A percentile compares a stretch with the other conserved stretches of the same genome.
Evolutionary conservation across 2,329 filamentous ascomycete species (phyloP).

Genomic region (Hysterium pulicare): DNA sequence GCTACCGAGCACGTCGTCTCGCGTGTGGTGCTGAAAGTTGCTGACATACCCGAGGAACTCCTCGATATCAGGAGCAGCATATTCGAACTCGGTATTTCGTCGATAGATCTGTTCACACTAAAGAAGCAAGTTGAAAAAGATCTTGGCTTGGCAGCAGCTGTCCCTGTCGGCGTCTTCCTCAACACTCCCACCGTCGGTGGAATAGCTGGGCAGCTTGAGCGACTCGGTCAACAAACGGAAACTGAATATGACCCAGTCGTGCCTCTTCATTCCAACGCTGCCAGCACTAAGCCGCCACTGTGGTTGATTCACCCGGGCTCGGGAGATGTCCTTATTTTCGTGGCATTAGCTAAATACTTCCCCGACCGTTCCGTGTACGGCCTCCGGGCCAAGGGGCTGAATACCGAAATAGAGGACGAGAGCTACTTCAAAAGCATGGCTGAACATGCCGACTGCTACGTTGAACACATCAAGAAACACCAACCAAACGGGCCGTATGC

Average conservation of each 20-base stretch:
- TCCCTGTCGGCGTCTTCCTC: conserved; percentile 36
- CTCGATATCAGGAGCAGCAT: conserved; percentile 14
- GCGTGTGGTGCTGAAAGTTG: not conserved
- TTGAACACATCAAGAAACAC: conserved; percentile 34
- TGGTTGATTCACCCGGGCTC: conserved; percentile 38
- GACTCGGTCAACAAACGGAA: not conserved
- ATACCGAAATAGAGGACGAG: conserved; percentile 29
- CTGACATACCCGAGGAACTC: not conserved
- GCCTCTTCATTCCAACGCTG: conserved; percentile 13
- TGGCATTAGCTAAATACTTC: conserved; percentile 39
- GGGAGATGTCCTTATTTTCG: conserved; percentile 40
- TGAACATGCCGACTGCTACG: conserved; percentile 43
- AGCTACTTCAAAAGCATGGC: conserved; percentile 36
- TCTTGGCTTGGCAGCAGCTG: conserved; percentile 32
- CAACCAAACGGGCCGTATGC: conserved; percentile 53
- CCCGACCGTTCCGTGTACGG: conserved; percentile 46
- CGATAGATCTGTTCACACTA: conserved; percentile 42
- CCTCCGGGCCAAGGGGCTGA: conserved; percentile 45
- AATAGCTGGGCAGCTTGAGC: conserved; percentile 6
- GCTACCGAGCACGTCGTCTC: not conserved
- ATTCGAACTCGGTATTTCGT: conserved; percentile 36
- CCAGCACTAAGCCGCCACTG: conserved; percentile 11
- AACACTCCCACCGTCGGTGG: conserved; percentile 29
- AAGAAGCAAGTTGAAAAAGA: conserved; percentile 33
- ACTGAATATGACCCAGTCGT: conserved; percentile 15